phyloP scores from a whole-genome alignment of 2,329 filamentous ascomycete genomes.

The Xylariaceae sp. region DNA sequence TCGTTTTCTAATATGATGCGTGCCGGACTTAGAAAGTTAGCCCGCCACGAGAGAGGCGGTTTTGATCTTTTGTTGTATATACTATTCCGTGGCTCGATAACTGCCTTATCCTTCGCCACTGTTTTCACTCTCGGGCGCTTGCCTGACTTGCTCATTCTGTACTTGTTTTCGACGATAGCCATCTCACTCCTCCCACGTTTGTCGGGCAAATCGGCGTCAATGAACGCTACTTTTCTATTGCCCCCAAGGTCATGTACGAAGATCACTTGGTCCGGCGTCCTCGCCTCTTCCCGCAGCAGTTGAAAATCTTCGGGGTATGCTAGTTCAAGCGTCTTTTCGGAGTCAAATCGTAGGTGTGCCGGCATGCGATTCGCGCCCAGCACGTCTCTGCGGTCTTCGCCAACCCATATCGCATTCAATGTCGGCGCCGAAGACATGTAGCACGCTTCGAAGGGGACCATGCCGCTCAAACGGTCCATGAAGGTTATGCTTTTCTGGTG shows the following conservation, averaged over 20 bases:
- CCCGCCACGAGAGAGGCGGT: constrained; percentile 1
- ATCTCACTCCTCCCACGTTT: constrained; percentile 29
- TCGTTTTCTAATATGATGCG: background rate
- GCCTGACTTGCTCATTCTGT: background rate
- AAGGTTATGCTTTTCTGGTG: background rate
- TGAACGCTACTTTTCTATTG: constrained; percentile 8
- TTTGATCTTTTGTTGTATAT: background rate
- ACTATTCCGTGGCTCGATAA: constrained; percentile 29
- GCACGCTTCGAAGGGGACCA: constrained; percentile 46
- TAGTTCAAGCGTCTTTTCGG: constrained; percentile 16
- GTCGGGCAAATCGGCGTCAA: constrained; percentile 25
- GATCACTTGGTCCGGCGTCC: constrained; percentile 34
- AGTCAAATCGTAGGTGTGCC: constrained; percentile 36
- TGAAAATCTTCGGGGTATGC: constrained; percentile 29
- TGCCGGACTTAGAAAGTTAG: background rate
- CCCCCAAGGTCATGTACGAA: constrained; percentile 28
- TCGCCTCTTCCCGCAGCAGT: constrained; percentile 15
- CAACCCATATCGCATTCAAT: constrained; percentile 42
- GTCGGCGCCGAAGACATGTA: constrained; percentile 47
- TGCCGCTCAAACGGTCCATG: constrained; percentile 42
- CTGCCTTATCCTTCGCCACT: background rate
- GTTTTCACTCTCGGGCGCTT: background rate
- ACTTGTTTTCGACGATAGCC: constrained; percentile 14
- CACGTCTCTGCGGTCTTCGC: constrained; percentile 48
- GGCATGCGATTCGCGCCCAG: constrained; percentile 46